A percentile compares a stretch with the other conserved stretches of the same genome.
These are phyloP conservation scores for Psidium guajava DNA, from an alignment of 345 rosid species.

Conservation along the genomic window DNA sequence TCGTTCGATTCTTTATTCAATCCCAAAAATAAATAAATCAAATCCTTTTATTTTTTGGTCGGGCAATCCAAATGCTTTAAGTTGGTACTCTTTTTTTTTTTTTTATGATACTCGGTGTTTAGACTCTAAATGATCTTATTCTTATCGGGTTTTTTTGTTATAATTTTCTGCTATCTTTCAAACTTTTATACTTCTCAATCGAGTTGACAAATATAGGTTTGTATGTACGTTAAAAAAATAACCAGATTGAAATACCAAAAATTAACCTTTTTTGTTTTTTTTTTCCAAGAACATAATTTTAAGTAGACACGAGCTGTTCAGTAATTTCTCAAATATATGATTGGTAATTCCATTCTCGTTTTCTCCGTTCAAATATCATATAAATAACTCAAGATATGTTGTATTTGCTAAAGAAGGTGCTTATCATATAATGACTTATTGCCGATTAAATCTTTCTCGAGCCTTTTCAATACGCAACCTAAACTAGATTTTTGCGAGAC, in stretches of 20 bases:
- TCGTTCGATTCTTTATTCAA: neutral
- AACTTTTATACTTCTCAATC: neutral
- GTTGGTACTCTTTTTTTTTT: neutral
- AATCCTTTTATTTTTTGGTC: neutral
- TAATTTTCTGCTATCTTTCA: neutral
- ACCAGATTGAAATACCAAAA: neutral
- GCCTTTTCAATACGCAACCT: neutral
- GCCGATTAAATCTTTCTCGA: accelerated
- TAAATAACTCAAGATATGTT: neutral
- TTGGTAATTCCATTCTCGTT: neutral
- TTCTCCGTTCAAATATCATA: neutral
- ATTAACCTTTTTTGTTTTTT: neutral
- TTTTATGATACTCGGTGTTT: neutral
- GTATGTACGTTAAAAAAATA: neutral
- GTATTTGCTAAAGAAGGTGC: neutral
- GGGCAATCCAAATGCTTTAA: neutral
- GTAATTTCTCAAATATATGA: neutral
- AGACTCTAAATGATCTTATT: neutral
- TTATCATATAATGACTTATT: too few relatives aligned
- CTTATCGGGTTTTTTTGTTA: neutral
- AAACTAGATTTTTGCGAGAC: neutral
- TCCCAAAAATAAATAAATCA: neutral
- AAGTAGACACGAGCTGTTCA: neutral
- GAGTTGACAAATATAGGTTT: neutral
- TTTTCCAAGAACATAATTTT: neutral